Evolutionary conservation across 768 basidiomycete genomes (phyloP), one percentile per base, ranked within the genome.

Genomic region (Hysterangium stoloniferum): DNA sequence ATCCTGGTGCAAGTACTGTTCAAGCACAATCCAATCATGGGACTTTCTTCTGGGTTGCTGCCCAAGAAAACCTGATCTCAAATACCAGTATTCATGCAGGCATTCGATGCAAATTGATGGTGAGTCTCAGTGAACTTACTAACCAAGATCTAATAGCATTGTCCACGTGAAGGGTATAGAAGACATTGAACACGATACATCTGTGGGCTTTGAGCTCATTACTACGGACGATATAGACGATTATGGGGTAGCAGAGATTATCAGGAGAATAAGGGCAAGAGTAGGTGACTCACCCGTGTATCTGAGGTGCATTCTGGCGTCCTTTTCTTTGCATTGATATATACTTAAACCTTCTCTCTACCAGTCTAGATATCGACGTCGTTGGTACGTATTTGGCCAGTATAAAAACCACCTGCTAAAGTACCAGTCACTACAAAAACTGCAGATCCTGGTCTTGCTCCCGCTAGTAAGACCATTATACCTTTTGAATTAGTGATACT

Each of bases 141-240:
- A 35, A 40, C 20, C 29, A 52, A 24, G 29, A 9, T n/a, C n/a
- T n/a, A n/a, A n/a, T n/a, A n/a, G n/a, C n/a, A n/a, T n/a, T n/a
- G n/a, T n/a, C n/a, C 22, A 12, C 3, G 6, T 4, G 3, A 58
- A 86, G 82, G 82, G 78, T 13, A 61, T 71, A 0, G 64, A 62
- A 25, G 85, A 88, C 64, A 65, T 91, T 8, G 73, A 75, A 47
- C 75, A 85, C 59, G 90, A 94, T 62, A 68, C 71, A 52, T 67
- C 72, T 1, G 80, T 84, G 45, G 90, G 91, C 15, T 93, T 93
- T 63, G 74, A 86, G 56, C 62, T 91, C 45, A 80, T 94, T 50
- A 76, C 82, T 5, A 79, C 82, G 9, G 86, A 88, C 55, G 90
- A 92, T 54, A 82, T 93, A 45, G 91, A 93, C 54, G 86, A 90